phyloP scores from a whole-genome alignment of 2,329 filamentous ascomycete genomes.

The Sclerotinia nivalis region DNA sequence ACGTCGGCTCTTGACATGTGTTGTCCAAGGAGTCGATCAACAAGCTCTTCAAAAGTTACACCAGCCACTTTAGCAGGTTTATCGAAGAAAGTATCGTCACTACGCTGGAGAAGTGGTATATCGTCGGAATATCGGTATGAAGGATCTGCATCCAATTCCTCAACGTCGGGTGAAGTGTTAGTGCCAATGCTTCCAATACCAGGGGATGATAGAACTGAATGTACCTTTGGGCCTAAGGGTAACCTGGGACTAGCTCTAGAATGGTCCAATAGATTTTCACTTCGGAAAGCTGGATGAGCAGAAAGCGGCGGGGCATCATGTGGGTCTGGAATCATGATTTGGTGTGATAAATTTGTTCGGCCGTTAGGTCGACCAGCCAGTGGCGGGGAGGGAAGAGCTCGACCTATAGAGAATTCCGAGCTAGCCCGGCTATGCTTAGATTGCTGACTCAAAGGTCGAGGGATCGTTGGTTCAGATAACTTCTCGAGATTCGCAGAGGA shows the following conservation, averaged over 20 bases:
- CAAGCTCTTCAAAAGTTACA: slow-evolving; percentile 67
- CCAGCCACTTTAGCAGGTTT: slow-evolving; percentile 54
- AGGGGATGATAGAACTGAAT: slow-evolving; percentile 31
- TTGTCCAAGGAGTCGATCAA: slow-evolving; percentile 81
- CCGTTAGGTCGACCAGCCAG: slow-evolving; percentile 40
- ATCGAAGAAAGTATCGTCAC: slow-evolving; percentile 62
- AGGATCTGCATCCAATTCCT: slow-evolving; percentile 70
- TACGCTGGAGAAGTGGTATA: slow-evolving; percentile 65
- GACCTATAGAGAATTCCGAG: slow-evolving; percentile 66
- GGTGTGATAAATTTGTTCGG: slow-evolving; percentile 39
- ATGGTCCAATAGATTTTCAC: slow-evolving; percentile 33
- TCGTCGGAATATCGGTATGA: slow-evolving; percentile 68
- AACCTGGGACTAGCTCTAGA: slow-evolving; percentile 29
- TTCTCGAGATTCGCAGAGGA: slow-evolving; percentile 63
- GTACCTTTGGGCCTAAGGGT: slow-evolving; percentile 26
- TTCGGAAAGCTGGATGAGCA: slow-evolving; percentile 39
- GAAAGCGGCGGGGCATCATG: slow-evolving; percentile 39
- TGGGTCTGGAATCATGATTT: slow-evolving; percentile 37
- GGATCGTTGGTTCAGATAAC: slow-evolving; percentile 50
- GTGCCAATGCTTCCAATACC: slow-evolving; percentile 29
- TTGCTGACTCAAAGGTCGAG: slow-evolving; percentile 58
- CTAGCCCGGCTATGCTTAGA: slow-evolving; percentile 70
- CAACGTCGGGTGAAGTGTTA: slow-evolving; percentile 43
- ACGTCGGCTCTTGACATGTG: slow-evolving; percentile 83
- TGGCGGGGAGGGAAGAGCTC: slow-evolving; percentile 53